Base-by-base conservation (phyloP, 2,329 filamentous ascomycete species). In the Stachybotrys echinatus region DNA sequence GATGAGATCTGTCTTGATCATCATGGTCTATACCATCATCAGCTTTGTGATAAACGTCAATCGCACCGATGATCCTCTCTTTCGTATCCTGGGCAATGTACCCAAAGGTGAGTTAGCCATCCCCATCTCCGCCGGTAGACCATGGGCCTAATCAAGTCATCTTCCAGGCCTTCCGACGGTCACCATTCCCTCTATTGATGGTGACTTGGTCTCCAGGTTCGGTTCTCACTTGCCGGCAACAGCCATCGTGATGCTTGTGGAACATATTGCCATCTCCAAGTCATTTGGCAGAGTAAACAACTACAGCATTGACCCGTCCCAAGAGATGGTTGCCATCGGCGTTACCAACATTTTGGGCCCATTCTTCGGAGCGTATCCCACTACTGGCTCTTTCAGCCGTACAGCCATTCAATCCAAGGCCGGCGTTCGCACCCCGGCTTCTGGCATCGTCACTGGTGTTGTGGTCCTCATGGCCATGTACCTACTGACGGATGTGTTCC, bases 341-440 rank as follows among this genome's bases (percentile, higher is more conserved):
- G 82, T 96, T 22, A 87, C 86, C 34, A 97, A 97, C 65, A 75
- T 97, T 37, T 76, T 97, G 7, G 92, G 89, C 1, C 91, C 94
- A 3, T 96, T 97, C 72, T 77, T 97, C 3, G 94, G 92, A 47
- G 94, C 80, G 2, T 99, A 95, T 63, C 89, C 92, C 14, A 88
- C 90, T 0, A 99, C 92, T 3, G 94, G 94, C 2, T 97, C 94
- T 3, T 97, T 97, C 76, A 95, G 89, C 34, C 85, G 94, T 53
- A 97, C 94, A 23, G 92, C 94, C 48, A 96, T 97, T 72, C 95
- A 96, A 69, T 94, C 92, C 5, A 97, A 97, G 70, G 92, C 94
- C 46, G 94, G 94, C 61, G 92, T 96, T 4, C 84, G 90, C 21
- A 96, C 92, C 1, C 92, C 92, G 1, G 84, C 96, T 49, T 91